These are phyloP conservation scores for Tieghemiomyces parasiticus DNA, from an alignment of 192 early-diverging fungal species.

Conservation along the genomic window DNA sequence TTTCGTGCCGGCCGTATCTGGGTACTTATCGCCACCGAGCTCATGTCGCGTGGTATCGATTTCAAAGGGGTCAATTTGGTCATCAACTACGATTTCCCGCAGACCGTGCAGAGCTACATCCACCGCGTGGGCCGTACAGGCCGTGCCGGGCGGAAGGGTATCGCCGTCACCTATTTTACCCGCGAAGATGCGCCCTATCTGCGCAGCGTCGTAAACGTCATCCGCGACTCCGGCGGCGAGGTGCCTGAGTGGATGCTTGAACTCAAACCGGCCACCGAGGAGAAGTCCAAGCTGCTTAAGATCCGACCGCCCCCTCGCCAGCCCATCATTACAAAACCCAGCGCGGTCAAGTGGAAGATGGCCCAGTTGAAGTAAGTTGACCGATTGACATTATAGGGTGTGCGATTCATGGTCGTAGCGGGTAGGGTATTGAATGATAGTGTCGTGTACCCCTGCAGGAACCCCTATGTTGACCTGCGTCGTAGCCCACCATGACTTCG, in stretches of 20 bases:
- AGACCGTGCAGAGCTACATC: conserved; percentile 81
- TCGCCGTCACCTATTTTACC: conserved; percentile 91
- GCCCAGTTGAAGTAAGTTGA: too few relatives aligned
- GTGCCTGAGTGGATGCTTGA: conserved; percentile 97
- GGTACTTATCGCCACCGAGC: conserved; percentile 91
- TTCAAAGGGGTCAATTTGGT: conserved; percentile 96
- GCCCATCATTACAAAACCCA: too few relatives aligned
- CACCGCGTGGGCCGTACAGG: conserved; percentile 98
- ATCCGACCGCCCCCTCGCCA: too few relatives aligned
- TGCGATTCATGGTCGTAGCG: too few relatives aligned
- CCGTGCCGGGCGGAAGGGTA: conserved; percentile 80
- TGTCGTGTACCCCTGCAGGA: too few relatives aligned
- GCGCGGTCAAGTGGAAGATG: too few relatives aligned
- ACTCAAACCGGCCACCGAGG: conserved; percentile 66
- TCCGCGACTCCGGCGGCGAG: conserved; percentile 88
- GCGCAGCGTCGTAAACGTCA: conserved; percentile 90
- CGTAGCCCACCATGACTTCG: too few relatives aligned
- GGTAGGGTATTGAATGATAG: too few relatives aligned
- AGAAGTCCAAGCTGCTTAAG: too few relatives aligned
- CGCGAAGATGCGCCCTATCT: conserved; percentile 82
- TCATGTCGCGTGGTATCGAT: conserved; percentile 98
- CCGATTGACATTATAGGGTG: too few relatives aligned
- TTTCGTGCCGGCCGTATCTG: conserved; percentile 85
- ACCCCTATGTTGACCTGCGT: too few relatives aligned
- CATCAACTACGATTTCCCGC: conserved; percentile 98